Percentiles rank a stretch among this genome's conserved stretches.
These are phyloP conservation scores for Mucor velutinosus DNA, from an alignment of 371 early-diverging fungal genomes.

Conservation along the genomic window DNA sequence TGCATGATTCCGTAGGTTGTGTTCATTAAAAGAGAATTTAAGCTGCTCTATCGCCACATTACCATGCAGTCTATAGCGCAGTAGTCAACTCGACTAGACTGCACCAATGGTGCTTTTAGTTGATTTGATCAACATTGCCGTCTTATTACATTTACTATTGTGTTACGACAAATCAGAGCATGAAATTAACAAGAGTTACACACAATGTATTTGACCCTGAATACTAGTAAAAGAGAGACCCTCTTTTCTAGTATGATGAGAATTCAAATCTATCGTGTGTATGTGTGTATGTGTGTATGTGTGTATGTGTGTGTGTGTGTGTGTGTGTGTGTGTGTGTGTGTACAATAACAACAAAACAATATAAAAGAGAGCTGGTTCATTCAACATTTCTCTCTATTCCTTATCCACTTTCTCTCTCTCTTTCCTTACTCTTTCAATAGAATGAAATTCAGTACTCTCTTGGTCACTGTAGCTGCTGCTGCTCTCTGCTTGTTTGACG, in stretches of 20 bases:
- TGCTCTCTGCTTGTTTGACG: slow-evolving; percentile 15
- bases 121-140: neutral
- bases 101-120: neutral
- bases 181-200: neutral
- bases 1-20: neutral
- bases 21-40: neutral
- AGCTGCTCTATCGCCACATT: neutral
- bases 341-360: neutral
- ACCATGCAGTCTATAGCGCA: neutral
- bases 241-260: neutral
- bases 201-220: neutral
- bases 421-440: neutral
- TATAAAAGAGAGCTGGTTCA: slow-evolving; percentile 1
- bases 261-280: neutral
- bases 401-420: neutral
- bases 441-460: slow-evolving; percentile 19
- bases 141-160: neutral
- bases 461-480: slow-evolving; percentile 10
- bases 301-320: neutral
- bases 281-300: neutral
- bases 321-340: neutral
- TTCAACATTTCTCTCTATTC: neutral
- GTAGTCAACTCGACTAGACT: neutral
- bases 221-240: neutral
- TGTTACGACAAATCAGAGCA: neutral